These are phyloP conservation scores for Porcisia hertigi DNA, from an alignment of 208 protist genomes.

Conservation along the genomic window DNA sequence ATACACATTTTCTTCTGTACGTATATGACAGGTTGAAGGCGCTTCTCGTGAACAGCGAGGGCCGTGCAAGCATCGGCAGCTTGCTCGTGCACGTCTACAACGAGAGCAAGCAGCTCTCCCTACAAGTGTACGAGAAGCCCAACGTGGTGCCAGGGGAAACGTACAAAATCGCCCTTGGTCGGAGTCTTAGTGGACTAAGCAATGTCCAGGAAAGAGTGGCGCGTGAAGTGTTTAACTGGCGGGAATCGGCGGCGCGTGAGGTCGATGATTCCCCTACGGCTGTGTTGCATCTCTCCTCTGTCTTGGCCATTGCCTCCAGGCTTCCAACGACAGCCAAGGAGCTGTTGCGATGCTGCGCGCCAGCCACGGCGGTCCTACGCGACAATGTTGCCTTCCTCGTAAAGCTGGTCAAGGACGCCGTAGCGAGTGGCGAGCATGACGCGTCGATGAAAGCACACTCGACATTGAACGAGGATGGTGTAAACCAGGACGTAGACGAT, in stretches of 20 bases:
- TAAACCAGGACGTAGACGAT: background rate
- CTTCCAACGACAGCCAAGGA: constrained; percentile 74
- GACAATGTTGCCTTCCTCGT: constrained; percentile 66
- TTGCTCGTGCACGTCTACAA: constrained; percentile 87
- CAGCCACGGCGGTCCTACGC: constrained; percentile 72
- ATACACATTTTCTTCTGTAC: constrained; percentile 99
- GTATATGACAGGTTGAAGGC: constrained; percentile 93
- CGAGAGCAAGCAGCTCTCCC: constrained; percentile 80
- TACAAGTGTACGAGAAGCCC: constrained; percentile 94
- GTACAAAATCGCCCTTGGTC: constrained; percentile 71
- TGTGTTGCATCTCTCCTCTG: constrained; percentile 77
- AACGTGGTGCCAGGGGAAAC: constrained; percentile 66
- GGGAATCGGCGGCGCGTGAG: constrained; percentile 70
- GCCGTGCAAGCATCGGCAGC: constrained; percentile 76
- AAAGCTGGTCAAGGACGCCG: constrained; percentile 48
- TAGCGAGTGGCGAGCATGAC: constrained; percentile 26
- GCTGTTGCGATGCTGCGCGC: constrained; percentile 70
- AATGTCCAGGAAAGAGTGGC: constrained; percentile 63
- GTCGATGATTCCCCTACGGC: constrained; percentile 84
- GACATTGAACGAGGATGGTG: background rate
- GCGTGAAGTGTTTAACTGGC: constrained; percentile 83
- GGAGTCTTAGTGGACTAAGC: constrained; percentile 73
- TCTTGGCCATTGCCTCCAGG: constrained; percentile 84
- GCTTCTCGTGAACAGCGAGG: constrained; percentile 77
- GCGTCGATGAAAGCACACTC: background rate